Conservation (phyloP, 1,284 basidiomycete genomes). For the Sphaerobolus stellatus region DNA sequence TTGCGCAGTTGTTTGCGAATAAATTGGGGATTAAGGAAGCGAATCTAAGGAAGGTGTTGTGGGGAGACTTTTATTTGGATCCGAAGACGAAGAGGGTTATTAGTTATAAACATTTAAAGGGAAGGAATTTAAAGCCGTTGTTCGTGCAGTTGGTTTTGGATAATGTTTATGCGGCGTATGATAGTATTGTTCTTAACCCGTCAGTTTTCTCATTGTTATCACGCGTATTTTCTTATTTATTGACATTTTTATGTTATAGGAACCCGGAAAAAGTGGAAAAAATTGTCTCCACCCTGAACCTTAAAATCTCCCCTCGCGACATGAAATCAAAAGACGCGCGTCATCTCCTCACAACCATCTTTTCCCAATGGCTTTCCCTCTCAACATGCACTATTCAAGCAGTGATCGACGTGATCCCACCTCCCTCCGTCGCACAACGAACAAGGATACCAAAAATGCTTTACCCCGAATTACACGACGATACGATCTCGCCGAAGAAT, state of each 20-base stretch:
- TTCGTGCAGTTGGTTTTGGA: slow-evolving; percentile 98
- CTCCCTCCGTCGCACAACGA: slow-evolving; percentile 81
- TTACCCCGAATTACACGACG: slow-evolving; percentile 72
- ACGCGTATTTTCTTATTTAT: too few relatives aligned
- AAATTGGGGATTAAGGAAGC: slow-evolving; percentile 92
- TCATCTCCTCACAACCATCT: slow-evolving; percentile 82
- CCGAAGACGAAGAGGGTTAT: slow-evolving; percentile 95
- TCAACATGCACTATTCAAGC: slow-evolving; percentile 93
- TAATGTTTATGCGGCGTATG: slow-evolving; percentile 97
- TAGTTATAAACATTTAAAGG: slow-evolving; percentile 85
- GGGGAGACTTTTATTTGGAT: slow-evolving; percentile 98
- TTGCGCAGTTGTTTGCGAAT: slow-evolving; percentile 88
- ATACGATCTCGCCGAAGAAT: slow-evolving; percentile 62
- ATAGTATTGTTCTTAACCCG: slow-evolving; percentile 84
- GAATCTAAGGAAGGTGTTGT: slow-evolving; percentile 85
- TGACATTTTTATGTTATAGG: slow-evolving; percentile 41
- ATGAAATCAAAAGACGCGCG: slow-evolving; percentile 89
- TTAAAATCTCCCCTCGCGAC: slow-evolving; percentile 88
- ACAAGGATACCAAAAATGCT: slow-evolving; percentile 91
- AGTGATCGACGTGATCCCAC: slow-evolving; percentile 88
- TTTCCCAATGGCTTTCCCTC: slow-evolving; percentile 95
- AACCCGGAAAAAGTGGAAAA: slow-evolving; percentile 88
- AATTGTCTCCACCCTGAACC: slow-evolving; percentile 80
- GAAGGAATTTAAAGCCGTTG: slow-evolving; percentile 88
- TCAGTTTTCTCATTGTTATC: slow-evolving; percentile 44